phyloP scores from a whole-genome alignment of 768 basidiomycete genomes.

The Crepidotus variabilis region DNA sequence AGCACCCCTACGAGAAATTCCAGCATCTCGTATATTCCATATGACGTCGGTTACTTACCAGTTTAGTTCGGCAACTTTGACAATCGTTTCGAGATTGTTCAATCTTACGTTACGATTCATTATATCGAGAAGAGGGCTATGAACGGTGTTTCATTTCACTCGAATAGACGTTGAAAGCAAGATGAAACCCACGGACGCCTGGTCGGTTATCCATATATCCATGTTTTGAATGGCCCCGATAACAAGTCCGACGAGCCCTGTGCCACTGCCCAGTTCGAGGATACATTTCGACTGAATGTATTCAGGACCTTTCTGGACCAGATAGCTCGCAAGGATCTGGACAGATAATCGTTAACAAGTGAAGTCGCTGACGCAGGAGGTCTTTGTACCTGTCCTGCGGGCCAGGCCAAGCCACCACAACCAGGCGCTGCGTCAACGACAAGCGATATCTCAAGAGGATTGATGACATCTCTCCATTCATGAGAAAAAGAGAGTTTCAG shows the following conservation, averaged over 20 bases:
- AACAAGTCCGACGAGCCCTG: conserved; percentile 88
- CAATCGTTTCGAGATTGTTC: conserved; percentile 53
- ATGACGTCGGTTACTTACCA: conserved; percentile 49
- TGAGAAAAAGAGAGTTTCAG: conserved; percentile 40
- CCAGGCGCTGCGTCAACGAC: conserved; percentile 79
- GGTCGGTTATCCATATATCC: conserved; percentile 84
- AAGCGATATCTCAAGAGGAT: conserved; percentile 43
- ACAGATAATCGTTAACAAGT: conserved; percentile 6
- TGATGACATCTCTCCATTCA: conserved; percentile 15
- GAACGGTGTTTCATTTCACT: conserved; percentile 9
- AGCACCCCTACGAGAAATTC: conserved; percentile 52
- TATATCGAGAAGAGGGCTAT: conserved; percentile 70
- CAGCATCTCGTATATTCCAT: not conserved
- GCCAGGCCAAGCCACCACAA: conserved; percentile 92
- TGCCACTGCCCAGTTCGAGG: conserved; percentile 87
- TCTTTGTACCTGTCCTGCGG: conserved; percentile 74
- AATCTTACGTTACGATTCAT: conserved; percentile 72
- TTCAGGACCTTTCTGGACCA: conserved; percentile 49
- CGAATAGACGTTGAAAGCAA: conserved; percentile 8
- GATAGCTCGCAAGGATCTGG: conserved; percentile 77
- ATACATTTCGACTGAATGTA: conserved; percentile 55
- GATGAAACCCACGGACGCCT: conserved; percentile 59
- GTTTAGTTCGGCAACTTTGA: conserved; percentile 69
- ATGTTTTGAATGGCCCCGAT: conserved; percentile 61
- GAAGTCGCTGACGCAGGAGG: conserved; percentile 2